These are phyloP conservation scores for Nemophila menziesii DNA, from an alignment of 257 asterid species.

Conservation along the genomic window DNA sequence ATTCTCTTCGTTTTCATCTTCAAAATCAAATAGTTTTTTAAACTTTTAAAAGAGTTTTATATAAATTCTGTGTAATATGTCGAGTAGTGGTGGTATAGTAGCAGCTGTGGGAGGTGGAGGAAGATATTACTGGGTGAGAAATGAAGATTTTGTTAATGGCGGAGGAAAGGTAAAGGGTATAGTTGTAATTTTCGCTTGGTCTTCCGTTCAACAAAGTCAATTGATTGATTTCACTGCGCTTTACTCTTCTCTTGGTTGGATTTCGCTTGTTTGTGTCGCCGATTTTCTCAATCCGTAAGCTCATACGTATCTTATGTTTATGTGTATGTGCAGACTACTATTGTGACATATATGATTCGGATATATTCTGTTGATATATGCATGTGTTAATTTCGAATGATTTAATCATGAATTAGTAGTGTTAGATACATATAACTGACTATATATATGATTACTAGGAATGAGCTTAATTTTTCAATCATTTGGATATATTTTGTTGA, in stretches of 20 bases:
- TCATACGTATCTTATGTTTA: neutral
- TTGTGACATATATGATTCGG: neutral
- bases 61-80: neutral
- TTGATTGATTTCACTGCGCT: constrained; percentile 37
- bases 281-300: constrained; percentile 68
- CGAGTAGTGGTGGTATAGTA: constrained; percentile 8
- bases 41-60: constrained; percentile 16
- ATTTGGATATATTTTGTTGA: too few relatives aligned
- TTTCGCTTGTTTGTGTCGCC: constrained; percentile 62
- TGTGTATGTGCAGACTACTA: too few relatives aligned
- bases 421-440: too few relatives aligned
- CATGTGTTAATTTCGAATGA: too few relatives aligned
- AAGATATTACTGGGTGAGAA: constrained; percentile 51
- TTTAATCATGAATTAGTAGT: too few relatives aligned
- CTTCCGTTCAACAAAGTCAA: constrained; percentile 40
- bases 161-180: constrained; percentile 59
- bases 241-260: constrained; percentile 75
- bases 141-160: constrained; percentile 12
- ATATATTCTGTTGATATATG: neutral
- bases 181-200: constrained; percentile 56
- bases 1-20: too few relatives aligned
- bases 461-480: too few relatives aligned
- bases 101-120: constrained; percentile 30
- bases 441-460: too few relatives aligned
- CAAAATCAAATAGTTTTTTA: too few relatives aligned